Evolutionary conservation across 345 rosid species (phyloP).

Genomic region (Syzygium oleosum): DNA sequence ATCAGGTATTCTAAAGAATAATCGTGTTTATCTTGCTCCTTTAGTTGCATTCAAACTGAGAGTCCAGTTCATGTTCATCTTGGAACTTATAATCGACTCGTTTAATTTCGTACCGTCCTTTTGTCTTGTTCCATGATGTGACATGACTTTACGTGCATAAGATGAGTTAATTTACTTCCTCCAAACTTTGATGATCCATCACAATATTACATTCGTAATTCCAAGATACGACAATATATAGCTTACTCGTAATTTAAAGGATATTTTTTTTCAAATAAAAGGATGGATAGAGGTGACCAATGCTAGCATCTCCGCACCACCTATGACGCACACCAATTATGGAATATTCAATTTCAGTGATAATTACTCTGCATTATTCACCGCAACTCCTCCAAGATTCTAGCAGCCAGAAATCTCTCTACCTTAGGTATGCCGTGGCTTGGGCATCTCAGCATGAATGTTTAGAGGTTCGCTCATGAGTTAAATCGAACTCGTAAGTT

Average conservation of each 20-base stretch:
- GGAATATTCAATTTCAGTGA: neutral
- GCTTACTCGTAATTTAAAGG: neutral
- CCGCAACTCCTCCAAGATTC: neutral
- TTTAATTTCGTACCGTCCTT: neutral
- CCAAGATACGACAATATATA: neutral
- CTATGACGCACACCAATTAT: neutral
- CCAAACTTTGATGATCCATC: neutral
- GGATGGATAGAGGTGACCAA: neutral
- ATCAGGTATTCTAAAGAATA: neutral
- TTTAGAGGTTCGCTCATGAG: neutral
- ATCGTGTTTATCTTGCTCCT: neutral
- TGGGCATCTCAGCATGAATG: neutral
- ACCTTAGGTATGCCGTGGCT: fast-evolving
- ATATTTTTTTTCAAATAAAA: neutral
- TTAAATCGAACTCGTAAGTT: neutral
- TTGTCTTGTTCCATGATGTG: neutral
- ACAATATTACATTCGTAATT: neutral
- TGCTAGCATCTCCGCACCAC: neutral
- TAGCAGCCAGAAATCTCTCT: neutral
- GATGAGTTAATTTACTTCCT: neutral
- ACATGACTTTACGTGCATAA: neutral
- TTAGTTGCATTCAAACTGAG: neutral
- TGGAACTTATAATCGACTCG: neutral
- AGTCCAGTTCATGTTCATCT: neutral
- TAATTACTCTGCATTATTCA: fast-evolving